Conservation (phyloP, 495 filamentous ascomycete species). For the Penicillium coffeae region DNA sequence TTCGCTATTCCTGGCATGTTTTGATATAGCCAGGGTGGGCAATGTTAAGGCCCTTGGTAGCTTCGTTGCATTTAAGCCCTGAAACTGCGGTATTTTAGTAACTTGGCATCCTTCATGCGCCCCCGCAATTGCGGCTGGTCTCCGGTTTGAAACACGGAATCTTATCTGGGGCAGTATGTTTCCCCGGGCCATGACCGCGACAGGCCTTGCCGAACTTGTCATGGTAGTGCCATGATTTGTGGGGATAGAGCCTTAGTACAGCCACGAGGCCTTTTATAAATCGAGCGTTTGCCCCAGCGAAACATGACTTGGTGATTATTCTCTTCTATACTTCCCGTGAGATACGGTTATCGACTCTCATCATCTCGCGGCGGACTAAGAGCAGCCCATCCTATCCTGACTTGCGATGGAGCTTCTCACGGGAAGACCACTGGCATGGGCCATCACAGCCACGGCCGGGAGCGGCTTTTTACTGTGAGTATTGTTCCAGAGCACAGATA, state of each 20-base stretch:
- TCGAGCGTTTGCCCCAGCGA: slow-evolving; percentile 5
- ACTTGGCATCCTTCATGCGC: neutral
- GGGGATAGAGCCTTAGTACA: too few relatives aligned
- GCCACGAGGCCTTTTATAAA: slow-evolving; percentile 14
- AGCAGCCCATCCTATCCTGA: neutral
- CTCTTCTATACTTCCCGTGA: too few relatives aligned
- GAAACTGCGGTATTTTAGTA: too few relatives aligned
- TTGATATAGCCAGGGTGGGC: too few relatives aligned
- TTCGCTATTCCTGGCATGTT: too few relatives aligned
- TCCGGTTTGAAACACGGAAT: slow-evolving; percentile 5
- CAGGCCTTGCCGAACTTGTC: too few relatives aligned
- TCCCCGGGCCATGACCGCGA: slow-evolving; percentile 2
- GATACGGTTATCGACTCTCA: too few relatives aligned
- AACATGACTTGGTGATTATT: neutral
- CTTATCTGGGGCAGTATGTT: slow-evolving; percentile 13
- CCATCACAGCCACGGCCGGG: slow-evolving; percentile 39
- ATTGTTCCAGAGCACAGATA: too few relatives aligned
- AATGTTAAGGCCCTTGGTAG: too few relatives aligned
- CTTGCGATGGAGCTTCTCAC: slow-evolving; percentile 24
- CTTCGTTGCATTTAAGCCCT: too few relatives aligned
- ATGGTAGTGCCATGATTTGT: too few relatives aligned
- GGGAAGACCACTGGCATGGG: slow-evolving; percentile 22
- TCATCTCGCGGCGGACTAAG: neutral
- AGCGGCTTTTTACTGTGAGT: slow-evolving; percentile 39
- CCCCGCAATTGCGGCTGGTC: slow-evolving; percentile 12